Percentiles rank a stretch among this genome's conserved stretches.
These are phyloP conservation scores for Aureobasidium sp. DNA, from an alignment of 2,329 filamentous ascomycete genomes.

Conservation along the genomic window DNA sequence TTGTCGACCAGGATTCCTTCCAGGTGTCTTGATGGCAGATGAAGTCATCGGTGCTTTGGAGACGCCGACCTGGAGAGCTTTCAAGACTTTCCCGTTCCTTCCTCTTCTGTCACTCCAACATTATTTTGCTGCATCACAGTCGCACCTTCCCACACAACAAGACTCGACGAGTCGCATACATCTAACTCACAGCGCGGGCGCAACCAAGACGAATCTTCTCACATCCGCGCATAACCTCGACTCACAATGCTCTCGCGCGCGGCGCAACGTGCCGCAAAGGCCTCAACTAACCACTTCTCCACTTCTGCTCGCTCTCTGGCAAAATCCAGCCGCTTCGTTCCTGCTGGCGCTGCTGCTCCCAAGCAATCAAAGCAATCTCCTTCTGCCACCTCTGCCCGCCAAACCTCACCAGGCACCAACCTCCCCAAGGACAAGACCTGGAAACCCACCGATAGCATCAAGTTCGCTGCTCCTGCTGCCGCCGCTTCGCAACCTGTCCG, in stretches of 20 bases:
- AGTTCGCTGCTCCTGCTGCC: constrained; percentile 23
- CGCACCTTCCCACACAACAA: not conserved
- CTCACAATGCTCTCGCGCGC: constrained; percentile 24
- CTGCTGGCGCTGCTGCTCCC: constrained; percentile 14
- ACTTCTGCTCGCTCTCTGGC: constrained; percentile 13
- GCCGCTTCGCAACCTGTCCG: constrained; percentile 18
- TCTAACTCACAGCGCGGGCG: not conserved
- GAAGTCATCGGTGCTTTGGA: constrained; percentile 5
- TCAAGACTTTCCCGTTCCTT: constrained; percentile 2
- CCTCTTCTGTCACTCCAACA: not conserved
- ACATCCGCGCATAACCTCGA: not conserved
- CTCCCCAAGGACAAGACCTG: constrained; percentile 30
- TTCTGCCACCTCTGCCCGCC: constrained; percentile 18
- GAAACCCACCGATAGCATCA: constrained; percentile 32
- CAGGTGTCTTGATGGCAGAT: not conserved
- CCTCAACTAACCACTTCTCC: constrained; percentile 12
- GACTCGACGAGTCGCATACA: not conserved
- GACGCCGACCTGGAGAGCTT: not conserved
- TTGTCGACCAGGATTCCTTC: not conserved
- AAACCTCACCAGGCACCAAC: constrained; percentile 25
- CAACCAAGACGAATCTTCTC: not conserved
- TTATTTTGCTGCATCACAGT: not conserved
- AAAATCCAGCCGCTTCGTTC: not conserved
- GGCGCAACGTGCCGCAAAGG: constrained; percentile 19
- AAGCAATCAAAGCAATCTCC: constrained; percentile 11